Base-by-base conservation (phyloP, 805 yeast genomes). In the Wickerhamomyces sydowiorum region DNA sequence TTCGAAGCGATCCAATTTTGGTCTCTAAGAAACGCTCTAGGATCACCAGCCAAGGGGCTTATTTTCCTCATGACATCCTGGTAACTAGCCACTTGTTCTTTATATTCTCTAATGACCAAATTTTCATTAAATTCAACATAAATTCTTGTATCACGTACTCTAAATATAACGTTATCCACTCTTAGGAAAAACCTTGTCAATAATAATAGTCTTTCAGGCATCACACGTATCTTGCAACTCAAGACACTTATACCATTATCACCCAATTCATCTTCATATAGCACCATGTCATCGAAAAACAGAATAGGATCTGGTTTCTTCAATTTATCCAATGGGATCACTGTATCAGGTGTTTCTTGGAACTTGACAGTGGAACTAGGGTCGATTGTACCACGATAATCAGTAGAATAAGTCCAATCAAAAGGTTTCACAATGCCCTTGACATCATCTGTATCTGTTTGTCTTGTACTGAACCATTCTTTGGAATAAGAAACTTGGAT, bases 351-450 rank as follows among this genome's bases (percentile, higher is more conserved):
- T 27, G 59, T 59, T 30, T 60, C 62, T n/a, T 48, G 24, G 29
- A 52, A 39, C 8, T 50, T 40, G 2, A 47, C 43, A 13, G 49
- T 46, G 14, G 39, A 43, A 17, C 17, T 13, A 4, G 44, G 38
- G n/a, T n/a, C n/a, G 5, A 68, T 42, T 0, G 81, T 72, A 0
- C 98, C 99, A 45, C 69, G 72, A 60, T 91, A 93, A 37, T 70
- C 62, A 1, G 96, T 80, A 0, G 96, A 76, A 59, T 93, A 93
- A 0, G 99, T 91, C 99, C 99, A 93, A 66, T 93, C 99, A 59
- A 79, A 93, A 2, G 96, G 93, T 52, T 84, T 83, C 39, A 82
- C 77, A 28, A 83, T 76, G 36, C 83, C 76, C 56, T 70, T 61
- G 42, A 80, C 72, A 56, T 72, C 60, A 57, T 72, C 69, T 21